Conservation (phyloP, 2,329 filamentous ascomycete genomes). For the Trichoderma oligosporum region DNA sequence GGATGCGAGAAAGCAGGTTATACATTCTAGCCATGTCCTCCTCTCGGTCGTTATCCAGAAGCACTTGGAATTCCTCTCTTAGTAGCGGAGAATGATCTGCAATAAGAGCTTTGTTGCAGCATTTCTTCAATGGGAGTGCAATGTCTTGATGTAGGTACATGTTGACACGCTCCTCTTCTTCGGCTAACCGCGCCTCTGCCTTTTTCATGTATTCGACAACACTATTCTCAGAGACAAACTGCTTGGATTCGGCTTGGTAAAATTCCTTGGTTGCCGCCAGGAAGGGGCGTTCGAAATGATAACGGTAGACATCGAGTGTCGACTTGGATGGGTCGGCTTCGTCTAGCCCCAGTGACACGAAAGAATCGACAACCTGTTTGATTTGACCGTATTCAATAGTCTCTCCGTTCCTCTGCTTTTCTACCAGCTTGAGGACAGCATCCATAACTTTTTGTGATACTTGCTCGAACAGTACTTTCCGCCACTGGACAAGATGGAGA, state of each 20-base stretch:
- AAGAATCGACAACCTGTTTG: constrained; percentile 94
- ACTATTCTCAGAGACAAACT: constrained; percentile 93
- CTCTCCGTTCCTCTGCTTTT: constrained; percentile 95
- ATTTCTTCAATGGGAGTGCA: constrained; percentile 74
- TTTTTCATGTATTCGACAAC: constrained; percentile 99
- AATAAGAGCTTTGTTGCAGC: constrained; percentile 85
- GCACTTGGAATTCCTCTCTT: constrained; percentile 89
- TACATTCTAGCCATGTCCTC: constrained; percentile 98
- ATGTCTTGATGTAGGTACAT: constrained; percentile 93
- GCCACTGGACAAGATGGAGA: constrained; percentile 92
- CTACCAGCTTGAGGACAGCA: constrained; percentile 88
- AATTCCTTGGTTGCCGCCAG: constrained; percentile 77
- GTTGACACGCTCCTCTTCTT: constrained; percentile 90
- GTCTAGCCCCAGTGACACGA: constrained; percentile 90
- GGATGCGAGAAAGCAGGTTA: constrained; percentile 80
- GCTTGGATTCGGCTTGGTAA: constrained; percentile 87
- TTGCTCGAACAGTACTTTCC: constrained; percentile 79
- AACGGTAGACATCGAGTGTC: constrained; percentile 90
- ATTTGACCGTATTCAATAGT: constrained; percentile 97
- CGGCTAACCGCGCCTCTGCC: constrained; percentile 80
- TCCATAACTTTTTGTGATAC: constrained; percentile 90
- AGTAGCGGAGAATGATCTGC: constrained; percentile 81
- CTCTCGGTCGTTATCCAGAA: constrained; percentile 90
- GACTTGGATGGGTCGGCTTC: constrained; percentile 91
- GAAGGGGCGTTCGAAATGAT: constrained; percentile 90